Conservation (phyloP, 2,329 filamentous ascomycete genomes). For the Cercospora brassicicola region DNA sequence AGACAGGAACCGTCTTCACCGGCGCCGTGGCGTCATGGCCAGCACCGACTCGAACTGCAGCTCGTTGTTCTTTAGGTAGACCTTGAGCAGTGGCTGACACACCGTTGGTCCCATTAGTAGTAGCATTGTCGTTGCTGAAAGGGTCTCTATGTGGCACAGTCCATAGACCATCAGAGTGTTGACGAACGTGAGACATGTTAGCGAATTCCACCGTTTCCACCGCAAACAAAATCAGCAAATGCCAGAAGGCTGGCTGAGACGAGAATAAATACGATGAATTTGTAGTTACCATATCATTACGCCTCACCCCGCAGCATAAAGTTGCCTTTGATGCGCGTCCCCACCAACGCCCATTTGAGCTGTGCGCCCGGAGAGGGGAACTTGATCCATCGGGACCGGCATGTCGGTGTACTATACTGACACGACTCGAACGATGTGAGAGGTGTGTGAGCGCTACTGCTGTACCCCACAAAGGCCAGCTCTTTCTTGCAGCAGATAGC, state of each 20-base stretch:
- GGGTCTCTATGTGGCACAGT: slow-evolving; percentile 4
- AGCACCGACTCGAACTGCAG: slow-evolving; percentile 41
- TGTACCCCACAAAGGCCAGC: slow-evolving; percentile 3
- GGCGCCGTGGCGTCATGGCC: slow-evolving; percentile 34
- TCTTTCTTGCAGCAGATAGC: background rate
- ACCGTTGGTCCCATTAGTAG: background rate
- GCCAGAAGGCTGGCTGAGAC: background rate
- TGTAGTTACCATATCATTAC: background rate
- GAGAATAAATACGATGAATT: background rate
- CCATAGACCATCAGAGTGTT: slow-evolving; percentile 1
- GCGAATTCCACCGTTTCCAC: background rate
- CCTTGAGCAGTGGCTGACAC: background rate
- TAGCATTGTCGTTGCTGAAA: background rate
- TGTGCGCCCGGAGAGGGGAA: background rate
- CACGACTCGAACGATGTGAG: background rate
- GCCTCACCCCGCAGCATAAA: background rate
- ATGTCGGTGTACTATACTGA: background rate
- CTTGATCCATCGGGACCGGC: background rate
- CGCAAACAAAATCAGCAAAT: background rate
- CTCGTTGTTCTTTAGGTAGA: slow-evolving; percentile 39
- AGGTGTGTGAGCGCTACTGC: background rate
- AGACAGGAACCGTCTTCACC: slow-evolving; percentile 38
- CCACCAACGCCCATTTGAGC: background rate
- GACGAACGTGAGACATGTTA: background rate
- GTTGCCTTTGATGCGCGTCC: background rate